These are phyloP conservation scores for Pseudogymnoascus sp. DNA, from an alignment of 2,329 filamentous ascomycete genomes.

Conservation along the genomic window DNA sequence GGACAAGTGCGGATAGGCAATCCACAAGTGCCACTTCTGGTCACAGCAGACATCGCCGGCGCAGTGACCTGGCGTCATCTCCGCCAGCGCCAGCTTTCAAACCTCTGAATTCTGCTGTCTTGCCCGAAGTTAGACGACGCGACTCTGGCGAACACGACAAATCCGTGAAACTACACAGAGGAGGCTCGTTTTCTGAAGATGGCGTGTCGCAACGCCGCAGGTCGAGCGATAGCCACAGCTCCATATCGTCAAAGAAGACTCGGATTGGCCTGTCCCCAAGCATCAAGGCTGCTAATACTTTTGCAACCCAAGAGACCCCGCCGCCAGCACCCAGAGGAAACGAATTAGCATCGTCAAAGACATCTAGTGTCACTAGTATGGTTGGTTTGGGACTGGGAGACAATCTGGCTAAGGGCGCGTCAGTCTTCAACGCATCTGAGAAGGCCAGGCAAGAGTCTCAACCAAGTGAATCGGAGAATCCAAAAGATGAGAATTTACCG, in stretches of 20 bases:
- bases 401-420: background rate
- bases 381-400: background rate
- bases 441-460: background rate
- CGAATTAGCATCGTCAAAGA: background rate
- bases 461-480: background rate
- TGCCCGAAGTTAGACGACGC: background rate
- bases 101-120: background rate
- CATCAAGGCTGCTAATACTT: background rate
- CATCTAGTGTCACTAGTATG: background rate
- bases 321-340: background rate
- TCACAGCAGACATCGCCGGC: background rate
- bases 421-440: background rate
- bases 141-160: background rate
- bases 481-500: background rate
- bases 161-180: slow-evolving; percentile 1
- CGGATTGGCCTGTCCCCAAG: background rate
- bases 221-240: background rate
- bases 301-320: background rate
- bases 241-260: slow-evolving; percentile 1
- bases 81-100: background rate
- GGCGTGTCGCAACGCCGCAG: background rate
- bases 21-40: background rate
- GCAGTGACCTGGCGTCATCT: background rate
- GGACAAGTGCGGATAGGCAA: background rate
- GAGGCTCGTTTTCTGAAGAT: slow-evolving; percentile 1